Base-by-base conservation (phyloP, 2,329 filamentous ascomycete genomes). In the Hymenoscyphus fraxineus region DNA sequence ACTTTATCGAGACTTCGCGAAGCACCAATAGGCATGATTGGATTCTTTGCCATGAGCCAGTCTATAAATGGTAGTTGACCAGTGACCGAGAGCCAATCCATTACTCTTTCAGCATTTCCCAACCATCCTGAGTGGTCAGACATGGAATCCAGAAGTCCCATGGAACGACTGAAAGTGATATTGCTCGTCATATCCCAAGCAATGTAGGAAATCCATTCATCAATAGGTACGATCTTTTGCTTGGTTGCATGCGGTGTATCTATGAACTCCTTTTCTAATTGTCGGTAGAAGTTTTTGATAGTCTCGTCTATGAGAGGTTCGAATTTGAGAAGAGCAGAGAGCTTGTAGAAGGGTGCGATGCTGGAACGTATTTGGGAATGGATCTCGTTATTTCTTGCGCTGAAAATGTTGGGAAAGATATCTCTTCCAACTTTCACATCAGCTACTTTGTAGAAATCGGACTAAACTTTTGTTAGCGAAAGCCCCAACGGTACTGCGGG, bases 111-210 rank as follows among this genome's bases (percentile, higher is more conserved):
- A 4, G 64, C 44, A 10, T 60, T 60, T 15, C 27, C 65, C 27
- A 80, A 77, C 57, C 74, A 75, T 6, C 73, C 74, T 19, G 71
- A 70, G 61, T 76, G 62, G 64, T 80, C 78, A 6, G 66, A 62
- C 3, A 73, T 69, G 7, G 72, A 66, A 41, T 77, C 68, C 32
- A 80, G 66, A 66, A 78, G 79, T 4, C 78, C 77, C 67, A 79
- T 78, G 55, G 75, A 73, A 6, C 70, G 73, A 16, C 76, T 74
- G 57, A 78, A 80, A n/a, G 75, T 77, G n/a, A 80, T 59, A 58
- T 77, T 71, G 15, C 75, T 74, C 65, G 80, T 75, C 1, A 78
- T 74, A 66, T 80, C 78, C 69, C 76, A 79, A 7, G 77, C 72
- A 64, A 81, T 16, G 32, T 32, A 57, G 10, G 71, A 41, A 12